Evolutionary conservation across 139 green algal genomes (phyloP), one percentile per base, ranked within the genome.

Genomic region (Tetratostichococcus sp.): DNA sequence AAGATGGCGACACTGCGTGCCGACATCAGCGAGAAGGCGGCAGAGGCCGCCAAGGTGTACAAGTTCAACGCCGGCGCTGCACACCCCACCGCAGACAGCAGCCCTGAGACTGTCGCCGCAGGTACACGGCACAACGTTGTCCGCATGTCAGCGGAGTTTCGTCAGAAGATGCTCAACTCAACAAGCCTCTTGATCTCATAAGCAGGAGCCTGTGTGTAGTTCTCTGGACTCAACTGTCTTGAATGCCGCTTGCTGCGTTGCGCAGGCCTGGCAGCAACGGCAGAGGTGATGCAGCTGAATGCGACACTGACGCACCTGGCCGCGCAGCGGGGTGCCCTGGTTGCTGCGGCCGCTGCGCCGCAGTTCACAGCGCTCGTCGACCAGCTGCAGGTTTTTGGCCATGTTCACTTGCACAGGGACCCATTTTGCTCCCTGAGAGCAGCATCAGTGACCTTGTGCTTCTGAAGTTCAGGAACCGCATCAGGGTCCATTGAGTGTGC

Each of bases 1-100:
- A 82, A 75, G 43, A 77, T 82, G 77, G 71, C 66, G 8, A n/a
- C 23, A 16, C 50, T 82, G 67, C n/a, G 43, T 28, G 33, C 31
- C 30, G 77, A 82, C n/a, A 75, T 82, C 26, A 35, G 25, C 28
- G 66, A 74, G 43, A 67, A 75, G 66, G 77, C 77, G 28, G 77
- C 71, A 35, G 67, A 72, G 34, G 72, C 71, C 1, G 71, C 73
- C n/a, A 34, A 73, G 50, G 39, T n/a, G 43, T 72, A 82, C 71
- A 82, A 82, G 67, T 82, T 82, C 77, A 82, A 77, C 67, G 62
- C n/a, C 26, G 71, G 77, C 66, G 66, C 65, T 5, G 35, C 34
- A 19, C 58, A 82, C 65, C 77, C 77, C 1, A 72, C 72, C 4
- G 77, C 71, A 4, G 71, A 75, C 8, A 57, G 43, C 42, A 71